A percentile compares a stretch with the other conserved stretches of the same genome.
Evolutionary conservation across 805 yeast species (phyloP).

Genomic region (Candida ulmi): DNA sequence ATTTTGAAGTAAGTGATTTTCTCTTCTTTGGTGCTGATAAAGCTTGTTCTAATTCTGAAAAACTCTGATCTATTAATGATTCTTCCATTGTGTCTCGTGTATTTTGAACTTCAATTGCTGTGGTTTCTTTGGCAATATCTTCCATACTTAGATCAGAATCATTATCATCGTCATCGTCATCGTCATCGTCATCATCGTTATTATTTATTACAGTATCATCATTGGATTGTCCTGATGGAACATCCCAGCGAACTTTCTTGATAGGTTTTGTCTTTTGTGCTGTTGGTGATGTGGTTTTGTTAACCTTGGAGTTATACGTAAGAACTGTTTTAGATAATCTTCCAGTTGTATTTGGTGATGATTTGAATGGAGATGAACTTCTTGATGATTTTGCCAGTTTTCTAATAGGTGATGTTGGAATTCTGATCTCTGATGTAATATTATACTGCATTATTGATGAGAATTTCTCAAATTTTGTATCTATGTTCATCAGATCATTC

Average conservation of each 20-base stretch:
- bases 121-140: conserved; percentile 19
- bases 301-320: conserved; percentile 9
- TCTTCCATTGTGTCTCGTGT: conserved; percentile 1
- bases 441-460: conserved; percentile 19
- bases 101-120: conserved; percentile 12
- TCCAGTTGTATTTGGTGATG: conserved; percentile 12
- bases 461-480: conserved; percentile 31
- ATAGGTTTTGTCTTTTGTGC: conserved; percentile 17
- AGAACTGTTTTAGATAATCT: conserved; percentile 12
- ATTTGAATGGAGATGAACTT: conserved; percentile 18
- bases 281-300: conserved; percentile 12
- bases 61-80: conserved; percentile 13
- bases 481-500: conserved; percentile 27
- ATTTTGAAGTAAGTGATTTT: conserved; percentile 20
- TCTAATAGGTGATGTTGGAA: conserved; percentile 23
- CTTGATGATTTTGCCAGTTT: conserved; percentile 14
- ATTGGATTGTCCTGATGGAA: conserved; percentile 25
- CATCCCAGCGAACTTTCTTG: conserved; percentile 45
- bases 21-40: conserved; percentile 15
- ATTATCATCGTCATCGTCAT: conserved; percentile 4
- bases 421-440: conserved; percentile 15
- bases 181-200: no score
- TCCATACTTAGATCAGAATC: conserved; percentile 17
- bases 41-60: conserved; percentile 12
- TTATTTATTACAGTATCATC: no score